Percentiles rank a stretch among this genome's conserved stretches.
These are phyloP conservation scores for Agrostemma githago DNA, from an alignment of 148 eudicot species.

Conservation along the genomic window DNA sequence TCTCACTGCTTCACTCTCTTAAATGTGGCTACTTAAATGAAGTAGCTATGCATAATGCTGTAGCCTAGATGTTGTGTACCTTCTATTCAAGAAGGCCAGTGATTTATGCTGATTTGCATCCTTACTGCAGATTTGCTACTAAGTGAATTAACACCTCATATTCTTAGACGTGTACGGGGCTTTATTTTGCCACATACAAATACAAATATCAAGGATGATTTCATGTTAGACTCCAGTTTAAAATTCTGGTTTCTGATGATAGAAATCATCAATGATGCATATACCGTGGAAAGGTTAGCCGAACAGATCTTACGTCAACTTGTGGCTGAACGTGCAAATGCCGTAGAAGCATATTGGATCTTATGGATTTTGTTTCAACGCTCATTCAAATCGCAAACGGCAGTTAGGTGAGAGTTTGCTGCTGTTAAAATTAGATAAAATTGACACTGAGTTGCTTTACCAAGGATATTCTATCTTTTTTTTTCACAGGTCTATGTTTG, in stretches of 20 bases:
- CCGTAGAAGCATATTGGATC: conserved; percentile 81
- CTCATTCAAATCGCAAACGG: conserved; percentile 35
- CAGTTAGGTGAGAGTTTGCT: conserved; percentile 49
- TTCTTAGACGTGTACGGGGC: conserved; percentile 48
- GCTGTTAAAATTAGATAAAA: neutral
- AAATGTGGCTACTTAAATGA: neutral
- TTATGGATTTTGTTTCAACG: conserved; percentile 66
- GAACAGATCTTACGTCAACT: conserved; percentile 68
- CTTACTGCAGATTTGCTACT: conserved; percentile 59
- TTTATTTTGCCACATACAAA: conserved; percentile 30
- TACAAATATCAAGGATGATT: conserved; percentile 28
- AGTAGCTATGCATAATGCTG: neutral
- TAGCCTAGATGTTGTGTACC: neutral
- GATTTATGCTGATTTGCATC: conserved; percentile 14
- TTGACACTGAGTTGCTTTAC: neutral
- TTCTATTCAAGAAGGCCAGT: neutral
- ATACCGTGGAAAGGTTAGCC: conserved; percentile 73
- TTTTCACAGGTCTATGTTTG: conserved; percentile 58
- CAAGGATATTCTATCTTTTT: conserved; percentile 5
- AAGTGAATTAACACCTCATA: conserved; percentile 46
- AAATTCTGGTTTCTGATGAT: conserved; percentile 64
- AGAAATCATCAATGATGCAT: conserved; percentile 65
- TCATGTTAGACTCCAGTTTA: conserved; percentile 41
- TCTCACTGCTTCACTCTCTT: neutral
- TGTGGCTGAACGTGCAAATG: conserved; percentile 45